Conservation (phyloP, 1,139 yeast genomes). For the Kodamaea sp. region DNA sequence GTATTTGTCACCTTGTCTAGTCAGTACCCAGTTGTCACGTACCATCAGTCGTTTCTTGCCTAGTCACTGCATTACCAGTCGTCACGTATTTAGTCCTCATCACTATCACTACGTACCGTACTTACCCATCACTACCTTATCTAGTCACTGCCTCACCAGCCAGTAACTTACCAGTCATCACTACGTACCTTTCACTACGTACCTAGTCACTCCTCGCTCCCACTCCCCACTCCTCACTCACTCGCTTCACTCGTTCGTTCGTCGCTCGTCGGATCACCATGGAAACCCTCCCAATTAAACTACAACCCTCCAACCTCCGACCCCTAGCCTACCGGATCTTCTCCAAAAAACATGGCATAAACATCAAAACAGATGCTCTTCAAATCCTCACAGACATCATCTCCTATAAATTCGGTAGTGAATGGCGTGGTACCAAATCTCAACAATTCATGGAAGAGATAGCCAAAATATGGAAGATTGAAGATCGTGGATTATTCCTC, state of each 20-base stretch:
- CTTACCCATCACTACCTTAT: too few relatives aligned
- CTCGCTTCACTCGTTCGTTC: too few relatives aligned
- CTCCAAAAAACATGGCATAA: slow-evolving; percentile 89
- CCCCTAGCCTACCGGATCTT: slow-evolving; percentile 88
- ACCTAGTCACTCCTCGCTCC: neutral
- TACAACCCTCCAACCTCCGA: slow-evolving; percentile 77
- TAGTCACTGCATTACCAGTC: neutral
- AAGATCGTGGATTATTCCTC: slow-evolving; percentile 80
- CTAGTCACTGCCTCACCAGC: too few relatives aligned
- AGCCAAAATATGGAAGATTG: slow-evolving; percentile 81
- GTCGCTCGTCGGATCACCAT: slow-evolving; percentile 3
- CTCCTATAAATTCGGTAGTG: slow-evolving; percentile 74
- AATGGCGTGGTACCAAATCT: slow-evolving; percentile 75
- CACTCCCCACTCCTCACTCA: too few relatives aligned
- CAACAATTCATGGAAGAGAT: slow-evolving; percentile 72
- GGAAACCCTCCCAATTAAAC: slow-evolving; percentile 56
- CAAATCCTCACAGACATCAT: slow-evolving; percentile 66
- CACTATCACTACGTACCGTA: too few relatives aligned
- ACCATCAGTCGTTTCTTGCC: too few relatives aligned
- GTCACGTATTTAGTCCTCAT: neutral
- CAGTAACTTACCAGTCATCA: too few relatives aligned
- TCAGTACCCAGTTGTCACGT: too few relatives aligned
- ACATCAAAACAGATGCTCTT: slow-evolving; percentile 83
- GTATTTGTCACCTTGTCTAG: too few relatives aligned
- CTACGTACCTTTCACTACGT: neutral